These are phyloP conservation scores for Parachlorella kessleri DNA, from an alignment of 139 green algal species.

Conservation along the genomic window DNA sequence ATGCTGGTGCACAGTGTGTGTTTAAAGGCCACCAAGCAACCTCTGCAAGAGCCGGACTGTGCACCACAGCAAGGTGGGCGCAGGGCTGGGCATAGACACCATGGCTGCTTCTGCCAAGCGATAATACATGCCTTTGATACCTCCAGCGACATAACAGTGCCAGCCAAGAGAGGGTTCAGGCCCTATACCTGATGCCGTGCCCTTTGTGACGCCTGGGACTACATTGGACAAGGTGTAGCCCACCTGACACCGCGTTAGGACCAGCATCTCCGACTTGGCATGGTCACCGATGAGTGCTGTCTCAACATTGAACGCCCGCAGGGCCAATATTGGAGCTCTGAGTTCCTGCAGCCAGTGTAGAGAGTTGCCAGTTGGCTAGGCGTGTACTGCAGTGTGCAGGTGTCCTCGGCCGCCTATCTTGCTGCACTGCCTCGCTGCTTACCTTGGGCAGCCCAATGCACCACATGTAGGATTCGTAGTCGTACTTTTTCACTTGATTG, in stretches of 20 bases:
- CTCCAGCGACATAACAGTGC: too few species aligned
- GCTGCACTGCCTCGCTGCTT: neutral
- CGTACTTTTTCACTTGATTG: slow-evolving; percentile 45
- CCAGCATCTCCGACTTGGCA: slow-evolving; percentile 45
- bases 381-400: neutral
- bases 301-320: slow-evolving; percentile 83
- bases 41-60: too few species aligned
- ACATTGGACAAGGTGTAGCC: too few species aligned
- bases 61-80: too few species aligned
- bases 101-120: too few species aligned
- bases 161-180: too few species aligned
- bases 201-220: too few species aligned
- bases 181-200: too few species aligned
- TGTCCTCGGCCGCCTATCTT: neutral
- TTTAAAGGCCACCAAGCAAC: too few species aligned
- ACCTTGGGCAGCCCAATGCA: slow-evolving; percentile 61
- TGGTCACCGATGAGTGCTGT: slow-evolving; percentile 58
- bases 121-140: too few species aligned
- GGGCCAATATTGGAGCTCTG: slow-evolving; percentile 60
- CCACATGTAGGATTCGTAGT: slow-evolving; percentile 80
- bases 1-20: too few species aligned
- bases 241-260: slow-evolving; percentile 59
- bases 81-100: too few species aligned
- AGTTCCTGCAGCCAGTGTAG: slow-evolving; percentile 48
- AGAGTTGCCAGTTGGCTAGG: neutral